phyloP scores from a whole-genome alignment of 2,329 filamentous ascomycete species.

The Ophiognomonia clavigignenti-juglandacearum region DNA sequence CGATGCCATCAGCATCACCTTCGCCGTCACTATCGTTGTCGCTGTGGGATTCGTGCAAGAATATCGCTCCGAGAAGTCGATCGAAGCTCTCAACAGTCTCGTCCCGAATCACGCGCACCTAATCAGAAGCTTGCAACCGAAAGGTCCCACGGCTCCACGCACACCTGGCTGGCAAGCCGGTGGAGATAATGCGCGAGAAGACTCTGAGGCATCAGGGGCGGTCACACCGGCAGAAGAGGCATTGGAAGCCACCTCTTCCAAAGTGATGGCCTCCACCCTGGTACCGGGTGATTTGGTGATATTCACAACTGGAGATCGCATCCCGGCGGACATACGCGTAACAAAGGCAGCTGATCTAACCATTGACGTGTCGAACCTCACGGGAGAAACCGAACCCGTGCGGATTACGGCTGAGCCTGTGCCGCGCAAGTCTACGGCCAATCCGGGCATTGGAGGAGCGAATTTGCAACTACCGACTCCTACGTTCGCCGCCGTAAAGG shows the following conservation, averaged over 20 bases:
- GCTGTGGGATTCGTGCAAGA: constrained; percentile 95
- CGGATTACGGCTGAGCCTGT: constrained; percentile 65
- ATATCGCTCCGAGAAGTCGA: constrained; percentile 94
- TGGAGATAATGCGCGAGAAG: constrained; percentile 19
- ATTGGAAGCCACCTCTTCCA: constrained; percentile 70
- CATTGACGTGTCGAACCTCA: constrained; percentile 95
- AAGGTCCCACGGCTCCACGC: constrained; percentile 27
- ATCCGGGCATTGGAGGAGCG: constrained; percentile 19
- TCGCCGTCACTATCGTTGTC: constrained; percentile 95
- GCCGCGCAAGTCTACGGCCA: constrained; percentile 25
- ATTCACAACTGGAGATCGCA: constrained; percentile 93
- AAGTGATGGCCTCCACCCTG: constrained; percentile 79
- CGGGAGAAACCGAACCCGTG: constrained; percentile 93
- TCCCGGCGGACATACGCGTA: constrained; percentile 92
- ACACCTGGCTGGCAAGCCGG: constrained; percentile 44
- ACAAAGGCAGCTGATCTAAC: constrained; percentile 84
- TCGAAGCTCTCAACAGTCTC: constrained; percentile 88
- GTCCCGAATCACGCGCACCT: constrained; percentile 95
- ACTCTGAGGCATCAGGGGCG: constrained; percentile 45
- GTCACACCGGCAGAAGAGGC: constrained; percentile 57
- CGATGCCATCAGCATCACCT: constrained; percentile 90
- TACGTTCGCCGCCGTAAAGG: constrained; percentile 30
- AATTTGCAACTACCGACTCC: constrained; percentile 28
- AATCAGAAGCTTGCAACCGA: constrained; percentile 57
- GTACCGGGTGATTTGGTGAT: constrained; percentile 91